These are phyloP conservation scores for Metschnikowia dekortorum DNA, from an alignment of 805 yeast genomes.

Conservation along the genomic window DNA sequence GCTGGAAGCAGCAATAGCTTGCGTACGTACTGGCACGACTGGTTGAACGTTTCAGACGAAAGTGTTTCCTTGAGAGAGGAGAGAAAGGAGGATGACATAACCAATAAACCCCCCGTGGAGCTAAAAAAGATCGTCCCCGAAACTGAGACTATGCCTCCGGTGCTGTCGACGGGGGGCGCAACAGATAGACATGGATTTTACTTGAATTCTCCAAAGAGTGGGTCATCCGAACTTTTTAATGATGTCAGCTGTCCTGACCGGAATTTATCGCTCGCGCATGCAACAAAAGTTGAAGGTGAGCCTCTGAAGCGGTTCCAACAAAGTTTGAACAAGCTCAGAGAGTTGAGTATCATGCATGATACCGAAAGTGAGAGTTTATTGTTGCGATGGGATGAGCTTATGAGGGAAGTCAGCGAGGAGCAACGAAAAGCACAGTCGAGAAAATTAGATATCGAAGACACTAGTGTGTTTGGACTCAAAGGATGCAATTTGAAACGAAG, in stretches of 20 bases:
- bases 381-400: conserved; percentile 44
- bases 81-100: background rate
- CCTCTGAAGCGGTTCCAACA: conserved; percentile 1
- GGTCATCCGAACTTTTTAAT: background rate
- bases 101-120: conserved; percentile 37
- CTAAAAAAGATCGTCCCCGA: conserved; percentile 26
- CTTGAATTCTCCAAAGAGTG: conserved; percentile 14
- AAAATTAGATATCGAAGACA: conserved; percentile 1
- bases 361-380: conserved; percentile 33
- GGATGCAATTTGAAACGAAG: conserved; percentile 31
- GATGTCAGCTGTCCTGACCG: background rate
- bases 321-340: conserved; percentile 28
- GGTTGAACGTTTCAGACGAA: conserved; percentile 11
- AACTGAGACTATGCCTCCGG: conserved; percentile 2
- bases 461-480: conserved; percentile 33
- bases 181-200: conserved; percentile 51
- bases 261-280: background rate
- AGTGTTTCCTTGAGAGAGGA: background rate
- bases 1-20: background rate
- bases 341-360: conserved; percentile 43
- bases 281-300: background rate
- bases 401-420: conserved; percentile 27
- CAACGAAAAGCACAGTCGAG: conserved; percentile 1
- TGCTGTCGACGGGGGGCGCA: conserved; percentile 19
- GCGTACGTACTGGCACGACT: conserved; percentile 7